Base-by-base conservation (phyloP, 202 grass and related monocot genomes). In the Panicum virgatum region DNA sequence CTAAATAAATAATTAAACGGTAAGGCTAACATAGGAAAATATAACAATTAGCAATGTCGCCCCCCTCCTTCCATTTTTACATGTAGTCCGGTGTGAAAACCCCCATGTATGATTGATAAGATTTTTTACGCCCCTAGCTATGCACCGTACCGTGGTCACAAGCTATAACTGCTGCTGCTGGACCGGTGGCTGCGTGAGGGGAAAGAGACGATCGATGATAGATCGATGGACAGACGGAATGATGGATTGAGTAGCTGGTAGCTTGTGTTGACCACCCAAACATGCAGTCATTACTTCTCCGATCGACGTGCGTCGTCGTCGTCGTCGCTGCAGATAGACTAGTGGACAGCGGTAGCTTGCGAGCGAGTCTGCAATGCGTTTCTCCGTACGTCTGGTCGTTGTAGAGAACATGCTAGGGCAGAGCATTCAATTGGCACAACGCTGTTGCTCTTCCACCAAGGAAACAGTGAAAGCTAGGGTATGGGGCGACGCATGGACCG, bases 181-280 rank as follows among this genome's bases (percentile, higher is more conserved):
- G 42, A 10, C 13, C 45, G 52, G 69, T 61, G 29, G 84, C 82
- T 85, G 82, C 84, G 86, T 88, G 66, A 75, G 73, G 78, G 61
- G 39, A 57, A 70, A 79, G 72, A 68, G 65, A 77, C 46, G 67
- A 72, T 61, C 62, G n/a, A n/a, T n/a, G n/a, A n/a, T n/a, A n/a
- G n/a, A n/a, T n/a, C n/a, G 83, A 94, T 88, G 69, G 89, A 91
- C 84, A 87, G 59, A 87, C 60, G 82, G 89, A 91, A 82, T 85
- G 92, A 91, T 87, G 76, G 80, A 77, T 61, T 37, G 82, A 63
- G 57, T 83, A 6, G 63, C 75, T 60, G 56, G 65, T 84, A 45
- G 48, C 40, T 59, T 69, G 76, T 58, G 62, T 73, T 85, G 89
- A 91, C 60, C 75, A 91, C 52, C 75, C 9, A 63, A 38, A 42